Evolutionary conservation across 768 basidiomycete species (phyloP).

Genomic region (Lactarius psammicola): DNA sequence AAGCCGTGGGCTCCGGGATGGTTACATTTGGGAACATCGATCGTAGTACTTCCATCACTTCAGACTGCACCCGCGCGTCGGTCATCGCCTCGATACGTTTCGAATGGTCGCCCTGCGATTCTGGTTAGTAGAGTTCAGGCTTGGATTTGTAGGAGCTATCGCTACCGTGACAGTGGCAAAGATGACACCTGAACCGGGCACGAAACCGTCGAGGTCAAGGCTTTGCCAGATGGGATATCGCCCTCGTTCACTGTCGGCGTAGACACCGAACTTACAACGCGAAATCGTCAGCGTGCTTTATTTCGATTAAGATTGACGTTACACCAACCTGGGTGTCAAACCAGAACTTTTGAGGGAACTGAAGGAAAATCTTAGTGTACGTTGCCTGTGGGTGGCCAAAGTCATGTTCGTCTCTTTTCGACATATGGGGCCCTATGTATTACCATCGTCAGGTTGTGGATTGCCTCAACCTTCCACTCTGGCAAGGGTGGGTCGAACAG

Average conservation of each 20-base stretch:
- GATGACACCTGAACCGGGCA: conserved; percentile 57
- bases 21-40: conserved; percentile 53
- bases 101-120: conserved; percentile 53
- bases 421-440: too few relatives aligned
- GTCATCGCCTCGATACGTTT: conserved; percentile 54
- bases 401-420: neutral
- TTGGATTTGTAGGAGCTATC: conserved; percentile 30
- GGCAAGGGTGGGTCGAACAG: conserved; percentile 54
- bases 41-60: conserved; percentile 52
- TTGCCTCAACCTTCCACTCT: conserved; percentile 58
- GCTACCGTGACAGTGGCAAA: conserved; percentile 50
- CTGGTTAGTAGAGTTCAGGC: neutral
- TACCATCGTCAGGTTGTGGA: conserved; percentile 61
- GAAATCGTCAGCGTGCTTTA: neutral
- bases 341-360: conserved; percentile 25
- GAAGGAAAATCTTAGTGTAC: conserved; percentile 19
- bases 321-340: conserved; percentile 1
- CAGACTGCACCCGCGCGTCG: conserved; percentile 46
- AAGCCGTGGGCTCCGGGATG: conserved; percentile 51
- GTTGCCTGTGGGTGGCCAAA: neutral
- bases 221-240: conserved; percentile 64
- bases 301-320: neutral
- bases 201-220: conserved; percentile 53
- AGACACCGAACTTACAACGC: conserved; percentile 12
- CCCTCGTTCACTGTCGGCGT: conserved; percentile 17